Conservation (phyloP, 306 rosid species). For the Trichosanthes cucumerina region DNA sequence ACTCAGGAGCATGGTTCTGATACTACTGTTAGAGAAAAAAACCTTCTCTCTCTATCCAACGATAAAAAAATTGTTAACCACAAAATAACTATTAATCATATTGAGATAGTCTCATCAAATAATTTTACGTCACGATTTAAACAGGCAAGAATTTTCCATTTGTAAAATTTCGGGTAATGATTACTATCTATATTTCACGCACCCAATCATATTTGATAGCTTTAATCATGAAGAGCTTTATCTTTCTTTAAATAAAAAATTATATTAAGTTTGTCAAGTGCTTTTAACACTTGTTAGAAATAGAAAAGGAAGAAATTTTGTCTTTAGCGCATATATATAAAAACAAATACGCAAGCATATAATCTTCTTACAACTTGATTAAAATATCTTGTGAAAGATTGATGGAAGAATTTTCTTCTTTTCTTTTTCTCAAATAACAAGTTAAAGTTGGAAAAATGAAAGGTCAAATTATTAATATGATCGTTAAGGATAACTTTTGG, state of each 20-base stretch:
- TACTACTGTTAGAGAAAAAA: too few species aligned
- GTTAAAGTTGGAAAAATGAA: background rate
- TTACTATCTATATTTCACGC: background rate
- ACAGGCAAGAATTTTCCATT: too few species aligned
- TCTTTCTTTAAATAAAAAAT: background rate
- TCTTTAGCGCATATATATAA: background rate
- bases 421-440: background rate
- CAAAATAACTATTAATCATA: too few species aligned
- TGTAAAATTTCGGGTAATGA: too few species aligned
- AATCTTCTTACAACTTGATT: background rate
- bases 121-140: too few species aligned
- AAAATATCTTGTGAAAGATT: background rate
- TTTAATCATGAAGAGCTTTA: background rate
- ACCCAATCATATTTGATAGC: background rate
- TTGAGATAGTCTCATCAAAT: too few species aligned
- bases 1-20: too few species aligned
- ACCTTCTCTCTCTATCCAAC: too few species aligned
- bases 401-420: background rate
- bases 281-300: background rate
- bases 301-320: background rate
- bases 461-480: background rate
- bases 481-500: too few species aligned
- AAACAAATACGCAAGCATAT: background rate
- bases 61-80: too few species aligned
- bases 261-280: background rate